Evolutionary conservation across 2,329 filamentous ascomycete genomes (phyloP), one percentile per base, ranked within the genome.

Genomic region (Xylaria sp.): DNA sequence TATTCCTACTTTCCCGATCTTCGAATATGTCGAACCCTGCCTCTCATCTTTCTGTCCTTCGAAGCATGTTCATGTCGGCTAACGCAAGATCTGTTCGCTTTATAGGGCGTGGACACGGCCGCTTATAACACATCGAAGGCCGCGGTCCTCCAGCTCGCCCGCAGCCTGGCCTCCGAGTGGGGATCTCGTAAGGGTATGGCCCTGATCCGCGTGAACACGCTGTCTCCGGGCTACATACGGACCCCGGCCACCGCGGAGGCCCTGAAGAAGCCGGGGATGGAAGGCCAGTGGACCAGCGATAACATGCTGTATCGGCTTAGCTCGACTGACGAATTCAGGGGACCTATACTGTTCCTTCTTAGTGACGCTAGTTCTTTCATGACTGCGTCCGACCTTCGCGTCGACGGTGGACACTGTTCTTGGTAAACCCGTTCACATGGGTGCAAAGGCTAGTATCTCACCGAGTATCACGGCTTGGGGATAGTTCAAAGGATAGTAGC

Each of bases 91-190:
- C 16, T 34, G 29, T 13, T 13, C 16, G 8, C 3, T 13, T 34
- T 34, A 13, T 11, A 70, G 69, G 73, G 72, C 1, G 69, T 77
- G 38, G 69, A 73, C 20, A 76, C 71, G 3, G 68, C 75, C 5
- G 74, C 71, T 0, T 84, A 84, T 68, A 83, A 82, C 63, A 72
- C 78, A 0, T 81, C 77, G 52, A 84, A 84, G 67, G 75, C 79
- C 0, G 80, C 77, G 0, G 76, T 83, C 2, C 75, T 79, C 39
- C 79, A 83, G 62, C 71, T 83, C 1, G 70, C 72, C 1, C 73
- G 79, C 20, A 78, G 72, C 8, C 67, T 83, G 22, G 78, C 81
- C 0, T 79, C 79, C 59, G 81, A 83, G 65, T 83, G 74, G 79
- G 78, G 72, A 44, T 72, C 71, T 22, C 71, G 72, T 39, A 62